Percentiles rank a stretch among this genome's conserved stretches.
These are phyloP conservation scores for Biscogniauxia mediterranea DNA, from an alignment of 2,329 filamentous ascomycete genomes.

Conservation along the genomic window DNA sequence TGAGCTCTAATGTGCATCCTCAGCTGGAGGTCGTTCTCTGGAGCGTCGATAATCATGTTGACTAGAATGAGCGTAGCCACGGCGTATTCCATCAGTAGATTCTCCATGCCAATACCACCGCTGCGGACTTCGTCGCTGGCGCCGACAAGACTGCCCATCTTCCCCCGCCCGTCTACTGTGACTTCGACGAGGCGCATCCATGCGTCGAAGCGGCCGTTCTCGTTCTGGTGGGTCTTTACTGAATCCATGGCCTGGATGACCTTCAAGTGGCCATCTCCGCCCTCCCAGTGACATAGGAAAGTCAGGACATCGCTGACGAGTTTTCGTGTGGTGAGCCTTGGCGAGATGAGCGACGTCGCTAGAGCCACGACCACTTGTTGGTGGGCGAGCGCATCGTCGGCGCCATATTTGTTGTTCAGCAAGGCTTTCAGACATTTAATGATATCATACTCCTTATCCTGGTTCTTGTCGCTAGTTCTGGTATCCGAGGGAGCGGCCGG, in stretches of 20 bases:
- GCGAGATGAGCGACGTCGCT: conserved; percentile 81
- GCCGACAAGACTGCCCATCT: conserved; percentile 97
- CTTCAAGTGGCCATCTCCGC: conserved; percentile 82
- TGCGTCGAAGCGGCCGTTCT: conserved; percentile 93
- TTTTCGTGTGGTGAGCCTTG: conserved; percentile 86
- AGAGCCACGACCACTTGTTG: conserved; percentile 88
- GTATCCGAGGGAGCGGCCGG: conserved; percentile 61
- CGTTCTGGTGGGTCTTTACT: conserved; percentile 82
- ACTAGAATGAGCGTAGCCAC: conserved; percentile 91
- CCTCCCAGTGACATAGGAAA: conserved; percentile 92
- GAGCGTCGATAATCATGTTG: conserved; percentile 94
- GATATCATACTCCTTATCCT: conserved; percentile 94
- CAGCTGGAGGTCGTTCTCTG: conserved; percentile 83
- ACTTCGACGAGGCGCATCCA: conserved; percentile 99
- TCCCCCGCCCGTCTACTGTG: conserved; percentile 92
- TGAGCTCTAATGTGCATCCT: conserved; percentile 93
- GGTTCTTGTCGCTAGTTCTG: conserved; percentile 68
- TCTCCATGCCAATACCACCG: conserved; percentile 97
- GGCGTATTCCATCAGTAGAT: conserved; percentile 97
- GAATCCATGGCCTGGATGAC: conserved; percentile 91
- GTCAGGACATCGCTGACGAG: conserved; percentile 95
- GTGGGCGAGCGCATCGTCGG: conserved; percentile 88
- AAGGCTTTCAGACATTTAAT: conserved; percentile 95
- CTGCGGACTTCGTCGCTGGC: conserved; percentile 95
- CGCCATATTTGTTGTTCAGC: conserved; percentile 99